Conservation (phyloP, 129 eudicot genomes). For the Chrysanthemum lavandulifolium region DNA sequence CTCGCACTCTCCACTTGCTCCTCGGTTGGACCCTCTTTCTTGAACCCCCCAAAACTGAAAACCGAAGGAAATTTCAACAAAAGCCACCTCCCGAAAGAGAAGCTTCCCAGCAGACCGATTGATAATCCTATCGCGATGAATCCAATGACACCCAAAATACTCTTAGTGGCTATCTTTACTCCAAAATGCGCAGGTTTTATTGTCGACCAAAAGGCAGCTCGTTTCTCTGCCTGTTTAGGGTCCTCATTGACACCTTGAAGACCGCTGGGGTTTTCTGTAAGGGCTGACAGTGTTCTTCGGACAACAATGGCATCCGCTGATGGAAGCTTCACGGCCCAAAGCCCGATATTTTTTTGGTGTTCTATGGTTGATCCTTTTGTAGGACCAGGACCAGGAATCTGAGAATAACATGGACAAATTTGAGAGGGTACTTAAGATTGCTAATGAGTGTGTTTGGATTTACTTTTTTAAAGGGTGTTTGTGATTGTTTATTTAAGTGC, state of each 20-base stretch:
- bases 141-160: conserved; percentile 51
- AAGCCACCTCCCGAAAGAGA: conserved; percentile 78
- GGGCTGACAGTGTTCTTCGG: conserved; percentile 67
- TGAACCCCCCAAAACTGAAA: conserved; percentile 78
- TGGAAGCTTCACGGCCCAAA: conserved; percentile 91
- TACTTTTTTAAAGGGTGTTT: too few species aligned
- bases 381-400: conserved; percentile 94
- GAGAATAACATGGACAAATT: background rate
- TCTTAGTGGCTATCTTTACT: conserved; percentile 70
- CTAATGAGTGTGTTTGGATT: too few species aligned
- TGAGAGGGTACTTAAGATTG: background rate
- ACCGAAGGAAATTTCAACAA: conserved; percentile 74
- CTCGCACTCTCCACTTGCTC: conserved; percentile 86
- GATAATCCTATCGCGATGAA: conserved; percentile 56
- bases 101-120: conserved; percentile 62
- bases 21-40: conserved; percentile 85
- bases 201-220: conserved; percentile 75
- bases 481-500: too few species aligned
- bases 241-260: conserved; percentile 74
- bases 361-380: conserved; percentile 73
- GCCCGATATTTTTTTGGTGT: conserved; percentile 68
- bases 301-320: conserved; percentile 88
- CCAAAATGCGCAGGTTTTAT: conserved; percentile 96
- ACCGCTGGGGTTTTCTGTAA: conserved; percentile 74
- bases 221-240: conserved; percentile 46